phyloP scores from a whole-genome alignment of 768 basidiomycete species.

The Leccinum olivaceopallidum region DNA sequence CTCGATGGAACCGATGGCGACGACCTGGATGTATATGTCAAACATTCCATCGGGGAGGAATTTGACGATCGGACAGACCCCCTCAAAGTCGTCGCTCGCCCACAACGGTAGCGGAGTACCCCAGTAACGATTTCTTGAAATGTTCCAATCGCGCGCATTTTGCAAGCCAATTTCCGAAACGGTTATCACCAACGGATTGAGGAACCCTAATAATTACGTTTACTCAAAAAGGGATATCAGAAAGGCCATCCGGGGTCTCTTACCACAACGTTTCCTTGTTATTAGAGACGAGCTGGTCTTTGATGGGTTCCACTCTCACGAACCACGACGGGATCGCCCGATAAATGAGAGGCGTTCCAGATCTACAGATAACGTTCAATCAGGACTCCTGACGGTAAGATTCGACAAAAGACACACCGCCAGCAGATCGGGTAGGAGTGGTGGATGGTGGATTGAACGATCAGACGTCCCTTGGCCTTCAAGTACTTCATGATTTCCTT shows the following conservation, averaged over 20 bases:
- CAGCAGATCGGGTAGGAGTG: conserved; percentile 98
- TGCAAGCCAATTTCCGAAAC: conserved; percentile 96
- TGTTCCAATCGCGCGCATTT: conserved; percentile 99
- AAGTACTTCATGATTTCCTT: conserved; percentile 90
- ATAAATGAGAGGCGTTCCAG: conserved; percentile 93
- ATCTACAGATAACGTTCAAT: conserved; percentile 46
- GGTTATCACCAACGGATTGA: conserved; percentile 81
- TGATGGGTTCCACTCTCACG: conserved; percentile 81
- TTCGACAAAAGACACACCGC: conserved; percentile 52
- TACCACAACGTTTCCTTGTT: conserved; percentile 91
- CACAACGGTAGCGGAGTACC: conserved; percentile 97
- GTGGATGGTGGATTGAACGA: conserved; percentile 82
- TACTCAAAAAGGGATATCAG: conserved; percentile 2
- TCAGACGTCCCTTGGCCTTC: conserved; percentile 83
- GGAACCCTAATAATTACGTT: conserved; percentile 70
- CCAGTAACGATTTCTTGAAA: conserved; percentile 99
- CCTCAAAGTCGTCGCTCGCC: conserved; percentile 86
- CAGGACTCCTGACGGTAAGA: not conserved
- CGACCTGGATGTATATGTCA: conserved; percentile 48
- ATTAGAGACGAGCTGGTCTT: conserved; percentile 85
- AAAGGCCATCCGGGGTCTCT: conserved; percentile 13
- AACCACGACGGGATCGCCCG: conserved; percentile 98
- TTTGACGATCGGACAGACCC: conserved; percentile 42
- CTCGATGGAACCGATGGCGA: conserved; percentile 84
- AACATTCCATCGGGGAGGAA: not conserved